Percentiles rank a stretch among this genome's conserved stretches.
Conservation (phyloP, 257 asterid genomes). For the Paulownia fortunei region DNA sequence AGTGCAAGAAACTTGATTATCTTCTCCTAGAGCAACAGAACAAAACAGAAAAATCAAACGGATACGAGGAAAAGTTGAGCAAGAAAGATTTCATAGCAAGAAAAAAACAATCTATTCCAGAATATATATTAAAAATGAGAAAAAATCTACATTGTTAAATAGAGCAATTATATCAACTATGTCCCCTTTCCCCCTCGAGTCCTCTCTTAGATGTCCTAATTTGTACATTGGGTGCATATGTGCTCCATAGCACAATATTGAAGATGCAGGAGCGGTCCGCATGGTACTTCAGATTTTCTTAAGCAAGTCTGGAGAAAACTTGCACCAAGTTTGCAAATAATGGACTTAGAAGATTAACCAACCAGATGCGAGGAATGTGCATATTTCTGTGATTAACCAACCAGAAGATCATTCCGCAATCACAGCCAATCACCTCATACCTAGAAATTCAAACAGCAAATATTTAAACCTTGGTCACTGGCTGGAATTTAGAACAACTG, state of each 20-base stretch:
- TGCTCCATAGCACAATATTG: neutral
- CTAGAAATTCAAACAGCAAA: neutral
- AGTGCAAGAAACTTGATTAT: slow-evolving; percentile 69
- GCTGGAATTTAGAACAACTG: neutral
- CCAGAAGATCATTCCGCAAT: neutral
- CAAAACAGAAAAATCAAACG: slow-evolving; percentile 10
- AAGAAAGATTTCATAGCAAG: slow-evolving; percentile 14
- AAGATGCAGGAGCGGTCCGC: neutral
- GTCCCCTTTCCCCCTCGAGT: neutral
- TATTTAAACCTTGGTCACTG: neutral
- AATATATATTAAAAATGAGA: neutral
- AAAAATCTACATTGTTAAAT: neutral
- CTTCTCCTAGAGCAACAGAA: slow-evolving; percentile 59
- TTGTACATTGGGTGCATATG: neutral
- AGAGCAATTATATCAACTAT: slow-evolving; percentile 1
- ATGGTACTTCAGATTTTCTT: neutral
- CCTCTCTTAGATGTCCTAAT: neutral
- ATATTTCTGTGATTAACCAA: slow-evolving; percentile 4
- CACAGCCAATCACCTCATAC: neutral
- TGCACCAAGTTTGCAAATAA: neutral
- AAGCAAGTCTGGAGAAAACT: neutral
- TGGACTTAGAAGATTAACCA: neutral
- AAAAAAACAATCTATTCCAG: neutral
- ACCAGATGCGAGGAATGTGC: neutral
- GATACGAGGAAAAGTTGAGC: slow-evolving; percentile 13